phyloP scores from a whole-genome alignment of 2,329 filamentous ascomycete genomes.

The Chaetomium strumarium region DNA sequence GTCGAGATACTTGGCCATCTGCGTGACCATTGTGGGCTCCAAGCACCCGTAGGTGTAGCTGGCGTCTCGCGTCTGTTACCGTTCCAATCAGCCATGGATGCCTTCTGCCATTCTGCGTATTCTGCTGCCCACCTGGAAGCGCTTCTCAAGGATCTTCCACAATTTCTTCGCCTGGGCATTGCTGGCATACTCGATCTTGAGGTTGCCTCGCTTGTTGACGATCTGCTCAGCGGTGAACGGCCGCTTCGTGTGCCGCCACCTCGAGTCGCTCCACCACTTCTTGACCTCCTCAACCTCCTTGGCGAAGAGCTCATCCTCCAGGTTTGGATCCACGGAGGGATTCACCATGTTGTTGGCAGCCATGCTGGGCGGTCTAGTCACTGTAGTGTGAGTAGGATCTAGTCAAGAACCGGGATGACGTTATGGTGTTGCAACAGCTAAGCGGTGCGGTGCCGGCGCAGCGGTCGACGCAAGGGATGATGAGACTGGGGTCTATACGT shows the following conservation, averaged over 20 bases:
- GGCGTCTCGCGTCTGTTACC: conserved; percentile 64
- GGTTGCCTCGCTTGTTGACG: conserved; percentile 85
- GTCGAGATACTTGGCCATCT: conserved; percentile 98
- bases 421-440: background rate
- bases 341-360: conserved; percentile 58
- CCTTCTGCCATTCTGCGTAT: background rate
- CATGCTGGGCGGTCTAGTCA: conserved; percentile 37
- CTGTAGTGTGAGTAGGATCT: conserved; percentile 1
- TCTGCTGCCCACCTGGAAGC: conserved; percentile 63
- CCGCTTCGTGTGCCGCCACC: conserved; percentile 89
- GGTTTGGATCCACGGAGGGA: conserved; percentile 48
- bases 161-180: conserved; percentile 89
- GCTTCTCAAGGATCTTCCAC: conserved; percentile 79
- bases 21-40: conserved; percentile 96
- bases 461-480: conserved; percentile 7
- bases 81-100: background rate
- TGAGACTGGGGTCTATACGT: conserved; percentile 3
- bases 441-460: background rate
- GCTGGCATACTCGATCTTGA: conserved; percentile 88
- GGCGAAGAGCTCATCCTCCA: conserved; percentile 63
- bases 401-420: background rate
- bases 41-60: conserved; percentile 96
- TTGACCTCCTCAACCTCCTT: conserved; percentile 84
- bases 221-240: conserved; percentile 96
- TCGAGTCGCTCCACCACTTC: conserved; percentile 86